These are phyloP conservation scores for Zymoseptoria tritici DNA, from an alignment of 2,329 filamentous ascomycete species.

Conservation along the genomic window DNA sequence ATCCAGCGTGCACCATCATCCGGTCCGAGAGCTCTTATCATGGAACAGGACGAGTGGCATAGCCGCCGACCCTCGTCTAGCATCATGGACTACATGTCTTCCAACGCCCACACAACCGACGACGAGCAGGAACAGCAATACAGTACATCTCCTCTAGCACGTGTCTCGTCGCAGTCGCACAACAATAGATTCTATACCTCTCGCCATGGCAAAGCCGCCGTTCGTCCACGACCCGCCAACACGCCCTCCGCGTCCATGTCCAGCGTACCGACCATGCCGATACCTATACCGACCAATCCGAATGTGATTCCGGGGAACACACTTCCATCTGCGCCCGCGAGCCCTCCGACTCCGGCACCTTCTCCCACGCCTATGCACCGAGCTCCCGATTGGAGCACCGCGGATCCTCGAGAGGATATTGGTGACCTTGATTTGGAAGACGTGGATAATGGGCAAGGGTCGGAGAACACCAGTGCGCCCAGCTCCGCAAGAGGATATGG, in stretches of 20 bases:
- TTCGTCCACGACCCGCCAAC: constrained; percentile 40
- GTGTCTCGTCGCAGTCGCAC: constrained; percentile 26
- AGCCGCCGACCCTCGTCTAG: constrained; percentile 18
- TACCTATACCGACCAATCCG: constrained; percentile 39
- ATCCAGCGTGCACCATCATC: neutral
- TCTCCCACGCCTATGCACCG: constrained; percentile 57
- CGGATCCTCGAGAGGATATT: constrained; percentile 72
- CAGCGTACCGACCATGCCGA: constrained; percentile 33
- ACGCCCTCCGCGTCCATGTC: constrained; percentile 29
- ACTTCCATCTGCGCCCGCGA: constrained; percentile 58
- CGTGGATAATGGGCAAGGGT: constrained; percentile 13
- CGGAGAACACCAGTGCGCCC: constrained; percentile 19
- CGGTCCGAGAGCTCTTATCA: neutral
- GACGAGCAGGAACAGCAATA: constrained; percentile 11
- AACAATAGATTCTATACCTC: constrained; percentile 27
- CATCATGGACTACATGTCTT: constrained; percentile 26
- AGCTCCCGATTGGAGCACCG: constrained; percentile 67
- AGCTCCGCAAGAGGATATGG: constrained; percentile 23
- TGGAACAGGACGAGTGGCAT: neutral
- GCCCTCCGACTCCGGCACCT: constrained; percentile 60
- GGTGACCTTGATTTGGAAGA: constrained; percentile 41
- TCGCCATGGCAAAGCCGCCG: constrained; percentile 29
- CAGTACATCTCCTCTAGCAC: constrained; percentile 20
- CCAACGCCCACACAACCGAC: constrained; percentile 12
- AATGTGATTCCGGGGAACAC: constrained; percentile 50